Evolutionary conservation across 306 rosid genomes (phyloP), one percentile per base, ranked within the genome.

Genomic region (Cicer yamashitae): DNA sequence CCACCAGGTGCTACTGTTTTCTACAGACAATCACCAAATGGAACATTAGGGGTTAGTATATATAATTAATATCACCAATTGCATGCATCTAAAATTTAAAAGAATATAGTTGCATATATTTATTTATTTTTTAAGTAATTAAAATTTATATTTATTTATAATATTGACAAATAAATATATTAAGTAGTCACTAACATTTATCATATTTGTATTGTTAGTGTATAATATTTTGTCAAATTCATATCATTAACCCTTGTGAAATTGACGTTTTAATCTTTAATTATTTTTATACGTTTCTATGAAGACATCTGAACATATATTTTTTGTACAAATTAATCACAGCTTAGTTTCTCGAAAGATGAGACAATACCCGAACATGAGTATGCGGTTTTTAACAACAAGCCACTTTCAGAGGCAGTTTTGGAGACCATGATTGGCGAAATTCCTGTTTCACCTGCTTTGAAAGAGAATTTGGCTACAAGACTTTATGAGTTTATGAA

Each of bases 291-390:
- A 25, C 4, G 34, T 25, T 25, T 25, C 4, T 25, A 15, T 51
- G 34, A 56, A 18, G 7, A 56, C 38, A 20, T 56, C 15, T 52
- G 10, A 10, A 17, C 2, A 20, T 18, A 22, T 7, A 57, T 58
- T 30, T 0, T 15, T 52, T 56, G 12, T 56, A 20, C n/a, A 56
- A 22, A 39, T 62, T 63, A 6, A 63, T 39, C 43, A 47, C 79
- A 93, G 97, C 85, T 93, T 37, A 62, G 82, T 74, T 91, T 91
- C 85, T 88, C 93, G 5, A 85, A 91, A 57, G 93, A 89, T 83
- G 88, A 73, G 6, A 59, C 81, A 65, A 20, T 90, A 4, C 89
- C 97, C 0, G 85, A 83, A 72, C 46, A 46, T 7, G 83, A 75
- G 38, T 43, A 60, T 5, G 81, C 39, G 6, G 83, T 72, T 20